Evolutionary conservation across 768 basidiomycete genomes (phyloP), one percentile per base, ranked within the genome.

Genomic region (Cubamyces sp.): DNA sequence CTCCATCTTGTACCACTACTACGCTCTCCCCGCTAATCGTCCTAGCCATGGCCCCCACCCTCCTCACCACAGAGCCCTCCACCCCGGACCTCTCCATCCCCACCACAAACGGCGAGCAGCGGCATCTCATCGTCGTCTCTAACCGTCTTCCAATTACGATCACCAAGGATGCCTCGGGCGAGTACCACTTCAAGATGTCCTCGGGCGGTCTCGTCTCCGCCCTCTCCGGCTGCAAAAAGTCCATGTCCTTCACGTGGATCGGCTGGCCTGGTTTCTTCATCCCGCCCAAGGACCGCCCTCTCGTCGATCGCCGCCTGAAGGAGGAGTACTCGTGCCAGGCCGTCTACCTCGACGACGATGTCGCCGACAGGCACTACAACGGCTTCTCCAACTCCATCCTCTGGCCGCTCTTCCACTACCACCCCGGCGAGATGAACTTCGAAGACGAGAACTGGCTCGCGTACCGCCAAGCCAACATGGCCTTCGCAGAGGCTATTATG

Each of bases 391-490:
- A 99, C 79, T 97, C 96, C 56, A 98, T 99, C 77, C 87, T 99
- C 53, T 99, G 97, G 97, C 97, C 97, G 2, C 81, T 99, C 49
- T 98, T 99, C 83, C 97, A 99, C 75, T 99, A 98, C 77, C 96
- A 98, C 75, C 97, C 97, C 8, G 96, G 96, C 66, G 97, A 98
- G 79, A 98, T 99, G 95, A 96, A 94, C 77, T 99, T 99, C 72
- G 96, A 98, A 75, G 94, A 97, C 78, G 92, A 92, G 73, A 93
- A 98, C 74, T 99, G 97, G 97, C 86, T 88, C 55, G 97, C 94
- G 15, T 99, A 98, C 76, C 88, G 97, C 40, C 94, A 97, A 75
- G 96, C 96, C 48, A 99, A 98, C 75, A 80, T 96, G 78, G 83
- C 87, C 67, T 99, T 99, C 70, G 96, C 97, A 0, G 91, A 98